Evolutionary conservation across 202 grass and related monocot genomes (phyloP), one percentile per base, ranked within the genome.

Genomic region (Schoenoplectus triqueter): DNA sequence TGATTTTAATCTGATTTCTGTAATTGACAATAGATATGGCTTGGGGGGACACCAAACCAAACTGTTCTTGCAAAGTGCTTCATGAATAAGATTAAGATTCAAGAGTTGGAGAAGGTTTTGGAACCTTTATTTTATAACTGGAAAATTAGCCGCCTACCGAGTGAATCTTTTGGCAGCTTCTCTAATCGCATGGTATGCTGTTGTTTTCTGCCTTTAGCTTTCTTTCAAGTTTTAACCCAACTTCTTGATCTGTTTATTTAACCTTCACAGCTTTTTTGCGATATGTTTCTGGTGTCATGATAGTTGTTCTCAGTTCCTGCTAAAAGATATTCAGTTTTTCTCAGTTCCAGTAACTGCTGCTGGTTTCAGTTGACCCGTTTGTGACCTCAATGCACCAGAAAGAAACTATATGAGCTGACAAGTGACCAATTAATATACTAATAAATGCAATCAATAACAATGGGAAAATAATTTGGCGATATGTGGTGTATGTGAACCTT

Each of bases 141-240:
- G 96, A 94, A 92, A 66, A 80, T 47, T 15, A 79, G 87, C 1
- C 87, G 93, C 4, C 84, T 86, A 51, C 86, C 90, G 65, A 90
- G 86, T 68, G 96, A 98, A 98, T 95, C 96, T 70, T 98, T 98
- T 85, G 96, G 96, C 72, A 87, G 77, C 84, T 98, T 98, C 90
- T 89, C 93, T 65, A 85, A 68, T 48, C 61, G 90, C 51, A 95
- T 60, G 44, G 96, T 98, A 49, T 90, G 91, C 85, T 54, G 59
- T 80, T 55, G 64, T 78, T 14, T 44, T 68, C 6, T 57, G 83
- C 9, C 42, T 88, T 22, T 73, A 78, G 49, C 54, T 14, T 42
- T 49, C 31, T 39, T 72, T 31, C 31, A 31, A 31, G 31, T 31
- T 31, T 50, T 74, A 72, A n/a, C 11, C 64, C 21, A 89, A 80